Conservation (phyloP, 306 rosid species). For the Cucurbita argyrosperma region DNA sequence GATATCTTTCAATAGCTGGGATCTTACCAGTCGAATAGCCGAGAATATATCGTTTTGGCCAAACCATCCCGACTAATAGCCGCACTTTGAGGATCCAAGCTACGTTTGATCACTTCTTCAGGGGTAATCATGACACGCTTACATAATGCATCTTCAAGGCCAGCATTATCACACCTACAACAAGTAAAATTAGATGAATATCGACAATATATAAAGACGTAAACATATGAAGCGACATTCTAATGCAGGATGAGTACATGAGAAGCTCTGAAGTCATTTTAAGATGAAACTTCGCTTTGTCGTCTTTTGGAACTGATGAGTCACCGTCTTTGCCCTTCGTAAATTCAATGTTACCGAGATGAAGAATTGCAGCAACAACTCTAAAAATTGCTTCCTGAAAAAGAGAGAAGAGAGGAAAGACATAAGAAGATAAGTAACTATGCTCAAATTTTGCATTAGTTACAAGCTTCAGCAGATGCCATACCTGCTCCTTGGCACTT, state of each 20-base stretch:
- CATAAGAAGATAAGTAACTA: conserved; percentile 18
- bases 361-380: conserved; percentile 93
- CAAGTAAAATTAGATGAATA: conserved; percentile 12
- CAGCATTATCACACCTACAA: conserved; percentile 59
- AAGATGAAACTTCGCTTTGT: conserved; percentile 68
- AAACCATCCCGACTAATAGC: conserved; percentile 77
- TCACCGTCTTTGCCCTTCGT: conserved; percentile 76
- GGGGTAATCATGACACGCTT: conserved; percentile 99
- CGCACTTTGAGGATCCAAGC: conserved; percentile 96
- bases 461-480: conserved; percentile 13
- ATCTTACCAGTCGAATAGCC: conserved; percentile 87
- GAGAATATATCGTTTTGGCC: conserved; percentile 87
- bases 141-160: conserved; percentile 83
- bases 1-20: not conserved
- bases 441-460: conserved; percentile 3
- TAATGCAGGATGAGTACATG: conserved; percentile 34
- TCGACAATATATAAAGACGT: conserved; percentile 9
- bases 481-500: conserved; percentile 86
- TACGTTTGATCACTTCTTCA: conserved; percentile 92
- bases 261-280: conserved; percentile 86
- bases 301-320: conserved; percentile 93
- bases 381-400: conserved; percentile 91
- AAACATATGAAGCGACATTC: conserved; percentile 5
- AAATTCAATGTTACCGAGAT: conserved; percentile 70
- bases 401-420: conserved; percentile 3